Base-by-base conservation (phyloP, 176 grass and related monocot genomes). In the Oryza longistaminata region DNA sequence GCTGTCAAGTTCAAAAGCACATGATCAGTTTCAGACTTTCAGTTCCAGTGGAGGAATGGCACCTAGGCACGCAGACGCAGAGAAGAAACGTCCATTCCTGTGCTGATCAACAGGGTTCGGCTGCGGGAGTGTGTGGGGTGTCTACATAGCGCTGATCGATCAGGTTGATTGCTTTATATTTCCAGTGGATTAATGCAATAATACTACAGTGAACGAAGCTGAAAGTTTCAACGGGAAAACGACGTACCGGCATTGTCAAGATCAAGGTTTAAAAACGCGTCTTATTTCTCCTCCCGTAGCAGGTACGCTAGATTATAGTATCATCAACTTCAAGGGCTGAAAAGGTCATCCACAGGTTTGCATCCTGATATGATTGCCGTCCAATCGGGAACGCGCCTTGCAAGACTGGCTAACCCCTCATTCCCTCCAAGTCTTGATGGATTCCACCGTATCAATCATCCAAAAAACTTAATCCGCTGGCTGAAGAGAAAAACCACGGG, bases 201-300 rank as follows among this genome's bases (percentile, higher is more conserved):
- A 50, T 48, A 25, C 35, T 35, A 77, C 22, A 13, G 35, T 10
- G 0, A 12, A 65, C 21, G 37, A 65, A 13, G 52, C 64, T 52
- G 86, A 78, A 83, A 16, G 21, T 69, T 83, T 88, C 64, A 64
- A 83, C 66, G 0, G 66, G 39, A 13, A 17, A 67, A 7, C 12
- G 29, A 50, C 42, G 43, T 70, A 27, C 21, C 46, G 12, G 35
- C 52, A 40, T 22, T 11, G 29, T 71, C 83, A 9, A 19, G 53
- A 24, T 78, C 68, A 76, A 37, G 49, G 14, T 70, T 70, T 24
- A 50, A 69, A 61, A 1, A 4, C 22, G 53, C 34, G 5, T 12
- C 73, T 24, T 9, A 16, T 58, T 29, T 40, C 85, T 29, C 29
- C 85, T 21, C 8, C 5, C 24, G 25, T 6, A 76, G 64, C 78